Evolutionary conservation across 2,329 filamentous ascomycete species (phyloP).

Genomic region (Aspergillus sp.): DNA sequence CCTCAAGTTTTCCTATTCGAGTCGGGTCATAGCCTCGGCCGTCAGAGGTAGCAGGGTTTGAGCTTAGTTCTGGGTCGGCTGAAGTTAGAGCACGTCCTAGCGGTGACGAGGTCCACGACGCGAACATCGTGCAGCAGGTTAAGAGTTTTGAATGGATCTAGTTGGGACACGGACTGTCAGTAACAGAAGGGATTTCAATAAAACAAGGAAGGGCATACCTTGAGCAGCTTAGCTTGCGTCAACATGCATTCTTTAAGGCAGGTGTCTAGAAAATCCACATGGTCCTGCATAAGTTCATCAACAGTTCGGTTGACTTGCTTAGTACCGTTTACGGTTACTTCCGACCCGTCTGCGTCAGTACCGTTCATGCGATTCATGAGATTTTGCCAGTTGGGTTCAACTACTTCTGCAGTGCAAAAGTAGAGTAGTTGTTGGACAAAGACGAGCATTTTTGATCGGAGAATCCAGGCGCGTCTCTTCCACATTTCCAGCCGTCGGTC

Average conservation of each 20-base stretch:
- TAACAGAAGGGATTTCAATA: background rate
- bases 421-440: constrained; percentile 97
- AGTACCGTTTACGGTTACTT: constrained; percentile 38
- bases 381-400: constrained; percentile 94
- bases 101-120: constrained; percentile 76
- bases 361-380: constrained; percentile 82
- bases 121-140: constrained; percentile 93
- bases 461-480: constrained; percentile 89
- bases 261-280: constrained; percentile 96
- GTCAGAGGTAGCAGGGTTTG: constrained; percentile 28
- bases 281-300: constrained; percentile 97
- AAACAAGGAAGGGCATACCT: constrained; percentile 56
- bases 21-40: constrained; percentile 55
- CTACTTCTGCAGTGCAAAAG: constrained; percentile 95
- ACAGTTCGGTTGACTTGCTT: constrained; percentile 72
- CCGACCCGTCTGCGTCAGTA: constrained; percentile 46
- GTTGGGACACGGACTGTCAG: background rate
- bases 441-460: constrained; percentile 90
- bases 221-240: constrained; percentile 90
- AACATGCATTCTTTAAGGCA: constrained; percentile 99
- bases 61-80: constrained; percentile 72
- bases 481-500: constrained; percentile 77
- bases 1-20: constrained; percentile 73
- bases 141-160: constrained; percentile 97
- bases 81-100: constrained; percentile 81